Base-by-base conservation (phyloP, 2,329 filamentous ascomycete genomes). In the Metarhizium humberi region DNA sequence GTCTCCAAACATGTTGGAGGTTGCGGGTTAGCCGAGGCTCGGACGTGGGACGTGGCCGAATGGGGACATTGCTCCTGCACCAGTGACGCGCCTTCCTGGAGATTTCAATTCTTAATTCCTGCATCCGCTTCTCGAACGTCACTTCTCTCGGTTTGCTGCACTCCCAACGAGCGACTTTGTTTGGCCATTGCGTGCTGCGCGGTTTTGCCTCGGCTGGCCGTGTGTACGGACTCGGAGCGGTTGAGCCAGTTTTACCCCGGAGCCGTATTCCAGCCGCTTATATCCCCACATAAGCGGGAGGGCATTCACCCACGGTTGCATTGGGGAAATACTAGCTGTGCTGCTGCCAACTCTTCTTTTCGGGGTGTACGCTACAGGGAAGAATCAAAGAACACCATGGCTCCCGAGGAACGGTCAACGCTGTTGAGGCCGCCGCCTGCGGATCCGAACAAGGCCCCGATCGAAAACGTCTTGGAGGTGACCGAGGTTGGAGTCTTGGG, bases 401-500 rank as follows among this genome's bases (percentile, higher is more conserved):
- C 53, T 20, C 13, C 46, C 10, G 66, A 67, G 25, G 67, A 69
- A 36, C 66, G 71, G 38, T 61, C 69, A n/a, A 74, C 72, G 51
- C 64, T 74, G 25, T 57, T 96, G 60, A 81, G 84, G 64, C 86
- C 90, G 52, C 90, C 89, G 60, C 84, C 87, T 52, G 71, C 84
- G 36, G 85, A 95, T 67, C 74, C 82, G 49, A 79, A 79, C 66
- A 88, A 89, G 71, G 85, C 90, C 30, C 79, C 84, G 14, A 95
- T 97, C 59, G 92, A 97, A 74, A 92, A 95, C 71, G 86, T 89
- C 51, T 80, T 96, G 55, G 91, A 96, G 65, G 78, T 96, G 63
- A 94, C 88, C 3, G 87, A 90, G 61, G 78, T 96, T 53, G 77
- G 77, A 54, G 86, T 88, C 58, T 82, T 94, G 59, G 86, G 87